Evolutionary conservation across 140 eudicot species (phyloP).

Genomic region (Ambrosia hybrid): DNA sequence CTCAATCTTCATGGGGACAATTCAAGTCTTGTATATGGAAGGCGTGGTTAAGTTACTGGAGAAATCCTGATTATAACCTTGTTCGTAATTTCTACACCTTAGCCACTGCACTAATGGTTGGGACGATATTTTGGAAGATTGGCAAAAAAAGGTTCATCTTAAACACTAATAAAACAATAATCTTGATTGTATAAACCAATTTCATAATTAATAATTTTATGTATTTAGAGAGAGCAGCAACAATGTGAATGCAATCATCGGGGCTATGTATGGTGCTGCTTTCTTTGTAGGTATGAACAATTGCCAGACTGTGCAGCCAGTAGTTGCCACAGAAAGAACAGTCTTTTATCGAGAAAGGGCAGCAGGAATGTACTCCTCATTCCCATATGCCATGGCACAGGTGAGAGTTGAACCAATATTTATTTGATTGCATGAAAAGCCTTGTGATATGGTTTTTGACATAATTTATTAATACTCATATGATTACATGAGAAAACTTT

Average conservation of each 20-base stretch:
- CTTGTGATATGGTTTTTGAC: not conserved
- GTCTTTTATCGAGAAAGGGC: conserved; percentile 67
- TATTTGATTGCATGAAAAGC: not conserved
- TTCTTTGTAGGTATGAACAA: conserved; percentile 55
- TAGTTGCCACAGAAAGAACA: conserved; percentile 52
- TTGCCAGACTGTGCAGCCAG: conserved; percentile 49
- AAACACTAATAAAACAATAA: not conserved
- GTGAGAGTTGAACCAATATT: conserved; percentile 24
- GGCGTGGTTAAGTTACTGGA: conserved; percentile 66
- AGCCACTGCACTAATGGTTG: conserved; percentile 50
- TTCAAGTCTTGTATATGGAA: conserved; percentile 61
- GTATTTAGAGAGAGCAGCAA: conserved; percentile 26
- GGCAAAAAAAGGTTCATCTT: conserved; percentile 50
- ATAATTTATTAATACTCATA: not conserved
- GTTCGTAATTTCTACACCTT: conserved; percentile 50
- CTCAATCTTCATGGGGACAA: conserved; percentile 59
- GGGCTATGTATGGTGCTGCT: conserved; percentile 45
- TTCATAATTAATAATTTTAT: not conserved
- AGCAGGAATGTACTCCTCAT: conserved; percentile 62
- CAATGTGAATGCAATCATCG: conserved; percentile 40
- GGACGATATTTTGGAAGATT: conserved; percentile 65
- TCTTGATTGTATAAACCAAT: not conserved
- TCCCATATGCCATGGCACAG: conserved; percentile 76
- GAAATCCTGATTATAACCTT: conserved; percentile 72
- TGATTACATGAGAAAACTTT: not conserved